Conservation (phyloP, 208 protist species). For the Herpetomonas tarakana region DNA sequence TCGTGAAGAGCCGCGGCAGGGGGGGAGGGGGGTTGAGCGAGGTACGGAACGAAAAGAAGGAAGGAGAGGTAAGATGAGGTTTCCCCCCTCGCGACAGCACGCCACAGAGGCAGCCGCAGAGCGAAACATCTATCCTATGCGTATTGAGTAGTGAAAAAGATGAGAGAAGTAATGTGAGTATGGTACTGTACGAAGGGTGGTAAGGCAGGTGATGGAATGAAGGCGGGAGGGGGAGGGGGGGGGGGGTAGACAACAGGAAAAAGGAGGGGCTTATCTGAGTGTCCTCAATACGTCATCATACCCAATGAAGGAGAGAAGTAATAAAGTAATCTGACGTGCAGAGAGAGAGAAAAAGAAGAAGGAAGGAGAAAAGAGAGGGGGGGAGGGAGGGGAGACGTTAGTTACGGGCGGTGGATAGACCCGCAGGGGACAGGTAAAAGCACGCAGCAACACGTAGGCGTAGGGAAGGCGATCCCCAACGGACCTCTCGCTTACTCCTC, state of each 20-base stretch:
- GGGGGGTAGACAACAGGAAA: background rate
- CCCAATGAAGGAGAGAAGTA: background rate
- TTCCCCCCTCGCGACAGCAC: no score
- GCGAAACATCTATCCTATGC: background rate
- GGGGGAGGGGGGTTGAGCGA: no score
- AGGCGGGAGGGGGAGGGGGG: background rate
- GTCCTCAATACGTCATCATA: background rate
- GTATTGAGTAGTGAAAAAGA: no score
- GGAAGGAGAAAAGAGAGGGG: background rate
- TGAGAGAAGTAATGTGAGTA: background rate
- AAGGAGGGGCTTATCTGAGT: background rate
- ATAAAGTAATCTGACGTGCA: background rate
- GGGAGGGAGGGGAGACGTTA: background rate
- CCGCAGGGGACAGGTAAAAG: background rate
- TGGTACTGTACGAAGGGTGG: background rate
- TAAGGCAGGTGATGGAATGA: no score
- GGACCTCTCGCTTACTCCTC: conserved; percentile 13
- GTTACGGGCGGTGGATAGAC: background rate
- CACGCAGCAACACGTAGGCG: background rate
- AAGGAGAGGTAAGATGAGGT: no score
- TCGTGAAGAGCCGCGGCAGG: no score
- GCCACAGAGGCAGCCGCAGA: background rate
- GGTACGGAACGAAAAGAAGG: background rate
- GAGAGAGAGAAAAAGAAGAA: background rate
- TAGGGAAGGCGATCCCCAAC: background rate